A percentile compares a stretch with the other conserved stretches of the same genome.
These are phyloP conservation scores for Coniochaeta ligniaria DNA, from an alignment of 2,329 filamentous ascomycete genomes.

Conservation along the genomic window DNA sequence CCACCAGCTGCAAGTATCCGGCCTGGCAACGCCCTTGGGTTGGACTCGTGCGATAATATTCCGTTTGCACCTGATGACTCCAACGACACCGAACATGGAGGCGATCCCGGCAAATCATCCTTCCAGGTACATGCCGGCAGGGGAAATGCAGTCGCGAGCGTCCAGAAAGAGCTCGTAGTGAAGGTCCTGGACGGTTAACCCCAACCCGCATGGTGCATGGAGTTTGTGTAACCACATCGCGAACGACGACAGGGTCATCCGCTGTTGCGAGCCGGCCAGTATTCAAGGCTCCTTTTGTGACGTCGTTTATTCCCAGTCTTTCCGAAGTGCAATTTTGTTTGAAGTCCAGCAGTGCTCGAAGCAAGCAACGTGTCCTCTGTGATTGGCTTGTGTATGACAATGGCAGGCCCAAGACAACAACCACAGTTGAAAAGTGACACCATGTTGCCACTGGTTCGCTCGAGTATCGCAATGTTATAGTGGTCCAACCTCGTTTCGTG, in stretches of 20 bases:
- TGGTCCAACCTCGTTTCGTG: not conserved
- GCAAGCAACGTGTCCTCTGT: not conserved
- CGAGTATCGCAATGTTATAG: not conserved
- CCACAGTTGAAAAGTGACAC: not conserved
- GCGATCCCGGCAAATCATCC: not conserved
- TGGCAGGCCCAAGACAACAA: not conserved
- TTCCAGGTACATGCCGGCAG: not conserved
- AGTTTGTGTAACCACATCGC: slow-evolving; percentile 13
- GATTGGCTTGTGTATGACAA: not conserved
- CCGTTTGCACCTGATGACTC: not conserved
- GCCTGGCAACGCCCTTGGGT: not conserved
- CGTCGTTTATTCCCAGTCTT: not conserved
- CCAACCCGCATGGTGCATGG: slow-evolving; percentile 16
- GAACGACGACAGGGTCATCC: not conserved
- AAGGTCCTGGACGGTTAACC: slow-evolving; percentile 4
- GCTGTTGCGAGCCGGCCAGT: not conserved
- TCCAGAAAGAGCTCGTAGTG: not conserved
- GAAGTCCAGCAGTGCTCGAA: not conserved
- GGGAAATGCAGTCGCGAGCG: not conserved
- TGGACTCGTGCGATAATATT: not conserved
- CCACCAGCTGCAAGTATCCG: not conserved
- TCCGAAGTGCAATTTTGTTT: too few species aligned
- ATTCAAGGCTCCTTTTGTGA: not conserved
- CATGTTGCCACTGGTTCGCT: not conserved
- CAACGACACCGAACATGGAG: not conserved